Base-by-base conservation (phyloP, 345 rosid species). In the Microcos paniculata region DNA sequence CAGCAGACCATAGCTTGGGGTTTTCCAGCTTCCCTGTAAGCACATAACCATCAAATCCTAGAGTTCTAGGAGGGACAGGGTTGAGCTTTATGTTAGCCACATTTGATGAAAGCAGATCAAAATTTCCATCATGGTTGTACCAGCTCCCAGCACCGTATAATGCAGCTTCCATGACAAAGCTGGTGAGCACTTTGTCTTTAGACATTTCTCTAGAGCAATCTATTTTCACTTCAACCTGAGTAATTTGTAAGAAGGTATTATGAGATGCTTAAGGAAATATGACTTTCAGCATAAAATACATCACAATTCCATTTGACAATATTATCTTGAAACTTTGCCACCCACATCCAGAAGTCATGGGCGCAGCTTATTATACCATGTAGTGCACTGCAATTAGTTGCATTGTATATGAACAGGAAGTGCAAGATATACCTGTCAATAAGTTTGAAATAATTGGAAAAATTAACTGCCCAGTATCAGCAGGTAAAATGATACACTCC, bases 1-100 rank as follows among this genome's bases (percentile, higher is more conserved):
- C 97, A 14, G 98, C 96, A 71, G 97, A 93, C 99, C 99, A 95
- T 66, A 95, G 93, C 85, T 82, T 93, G 53, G 99, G 98, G 72
- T 73, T 85, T 78, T 89, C 90, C 56, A 95, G 79, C 82, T 85
- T 89, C 73, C 96, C 99, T 73, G 69, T 86, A 49, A 95, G 97
- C 78, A 82, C 53, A 85, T 88, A 86, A 78, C 94, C 98, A 77
- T 83, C 87, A 84, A 92, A 92, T 66, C 90, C 94, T 62, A 85
- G 85, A 80, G 65, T 67, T 65, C 77, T 63, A 80, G 78, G 79
- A 31, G 84, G 82, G 19, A 90, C 77, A 66, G 82, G 80, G 74
- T 52, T 84, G 68, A 87, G 82, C 81, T 80, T 88, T 70, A 93
- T 69, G 74, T 81, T 85, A 79, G 94, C 89, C 79, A 87, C 91